Conservation (phyloP, 139 green algal genomes). For the Haematococcus lacustris region DNA sequence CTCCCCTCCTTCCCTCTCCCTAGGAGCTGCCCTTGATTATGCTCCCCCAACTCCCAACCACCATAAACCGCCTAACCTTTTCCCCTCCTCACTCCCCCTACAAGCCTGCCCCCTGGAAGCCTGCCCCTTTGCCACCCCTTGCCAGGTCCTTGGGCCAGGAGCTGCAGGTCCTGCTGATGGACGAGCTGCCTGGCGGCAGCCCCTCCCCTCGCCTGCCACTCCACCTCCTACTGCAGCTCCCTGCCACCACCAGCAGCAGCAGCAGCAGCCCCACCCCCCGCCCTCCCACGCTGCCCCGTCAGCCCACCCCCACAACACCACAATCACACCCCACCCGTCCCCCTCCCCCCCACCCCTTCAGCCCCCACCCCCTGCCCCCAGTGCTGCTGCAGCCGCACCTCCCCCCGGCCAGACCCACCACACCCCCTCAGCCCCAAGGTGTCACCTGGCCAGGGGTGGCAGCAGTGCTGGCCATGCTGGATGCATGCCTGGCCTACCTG, state of each 20-base stretch:
- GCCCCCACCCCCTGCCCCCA: neutral
- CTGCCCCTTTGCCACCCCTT: neutral
- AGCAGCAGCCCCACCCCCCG: too few species aligned
- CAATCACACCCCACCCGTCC: neutral
- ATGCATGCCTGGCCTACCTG: neutral
- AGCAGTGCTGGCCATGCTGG: too few species aligned
- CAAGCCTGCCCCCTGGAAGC: neutral
- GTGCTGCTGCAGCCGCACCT: neutral
- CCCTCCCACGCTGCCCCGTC: too few species aligned
- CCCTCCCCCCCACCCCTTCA: neutral
- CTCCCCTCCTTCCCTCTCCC: neutral
- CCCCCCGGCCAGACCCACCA: neutral
- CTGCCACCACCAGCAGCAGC: too few species aligned
- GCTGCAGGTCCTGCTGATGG: conserved; percentile 9
- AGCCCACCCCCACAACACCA: too few species aligned
- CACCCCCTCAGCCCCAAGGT: neutral
- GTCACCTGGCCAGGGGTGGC: neutral
- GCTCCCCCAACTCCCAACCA: too few species aligned
- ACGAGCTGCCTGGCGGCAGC: neutral
- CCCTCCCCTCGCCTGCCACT: neutral
- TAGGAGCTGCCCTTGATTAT: neutral
- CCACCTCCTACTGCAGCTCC: neutral
- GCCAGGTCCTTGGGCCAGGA: conserved; percentile 1
- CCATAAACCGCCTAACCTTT: neutral
- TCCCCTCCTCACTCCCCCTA: neutral